Conservation (phyloP, 1,284 basidiomycete genomes). For the Ganoderma resinaceum region DNA sequence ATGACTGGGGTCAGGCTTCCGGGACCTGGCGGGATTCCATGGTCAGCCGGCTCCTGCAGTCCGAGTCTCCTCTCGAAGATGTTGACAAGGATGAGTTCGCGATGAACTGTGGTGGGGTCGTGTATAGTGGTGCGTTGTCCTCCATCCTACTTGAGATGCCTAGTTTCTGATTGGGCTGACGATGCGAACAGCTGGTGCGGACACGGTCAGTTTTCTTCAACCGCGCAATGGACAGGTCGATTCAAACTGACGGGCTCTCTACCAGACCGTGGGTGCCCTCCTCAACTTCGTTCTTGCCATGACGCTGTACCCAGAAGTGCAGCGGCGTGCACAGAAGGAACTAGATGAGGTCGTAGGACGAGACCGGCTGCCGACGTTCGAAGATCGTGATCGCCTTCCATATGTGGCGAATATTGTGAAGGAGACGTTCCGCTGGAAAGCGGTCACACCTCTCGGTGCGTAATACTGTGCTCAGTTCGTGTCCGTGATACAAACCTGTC, state of each 20-base stretch:
- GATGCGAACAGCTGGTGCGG: constrained; percentile 17
- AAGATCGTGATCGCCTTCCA: constrained; percentile 46
- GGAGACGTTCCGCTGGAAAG: constrained; percentile 48
- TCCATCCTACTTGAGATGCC: background rate
- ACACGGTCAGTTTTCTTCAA: constrained; percentile 7
- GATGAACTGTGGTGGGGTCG: constrained; percentile 19
- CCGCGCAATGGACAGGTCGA: no score
- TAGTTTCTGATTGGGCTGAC: background rate
- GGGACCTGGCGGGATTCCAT: constrained; percentile 15
- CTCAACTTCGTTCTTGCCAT: constrained; percentile 49
- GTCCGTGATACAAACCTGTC: background rate
- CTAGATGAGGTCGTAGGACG: constrained; percentile 48
- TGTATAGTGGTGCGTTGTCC: constrained; percentile 20
- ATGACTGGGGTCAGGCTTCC: background rate
- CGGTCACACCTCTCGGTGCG: constrained; percentile 37
- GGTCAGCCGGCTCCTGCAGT: constrained; percentile 10
- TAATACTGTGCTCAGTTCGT: background rate
- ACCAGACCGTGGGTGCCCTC: constrained; percentile 51
- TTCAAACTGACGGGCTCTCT: background rate
- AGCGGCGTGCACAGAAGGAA: constrained; percentile 48
- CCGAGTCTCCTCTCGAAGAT: background rate
- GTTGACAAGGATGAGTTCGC: constrained; percentile 11
- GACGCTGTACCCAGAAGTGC: constrained; percentile 48
- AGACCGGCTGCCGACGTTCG: constrained; percentile 48
- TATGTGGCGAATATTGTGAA: constrained; percentile 49